A percentile compares a stretch with the other conserved stretches of the same genome.
These are phyloP conservation scores for Phytomonas sp. DNA, from an alignment of 208 protist species.

Conservation along the genomic window DNA sequence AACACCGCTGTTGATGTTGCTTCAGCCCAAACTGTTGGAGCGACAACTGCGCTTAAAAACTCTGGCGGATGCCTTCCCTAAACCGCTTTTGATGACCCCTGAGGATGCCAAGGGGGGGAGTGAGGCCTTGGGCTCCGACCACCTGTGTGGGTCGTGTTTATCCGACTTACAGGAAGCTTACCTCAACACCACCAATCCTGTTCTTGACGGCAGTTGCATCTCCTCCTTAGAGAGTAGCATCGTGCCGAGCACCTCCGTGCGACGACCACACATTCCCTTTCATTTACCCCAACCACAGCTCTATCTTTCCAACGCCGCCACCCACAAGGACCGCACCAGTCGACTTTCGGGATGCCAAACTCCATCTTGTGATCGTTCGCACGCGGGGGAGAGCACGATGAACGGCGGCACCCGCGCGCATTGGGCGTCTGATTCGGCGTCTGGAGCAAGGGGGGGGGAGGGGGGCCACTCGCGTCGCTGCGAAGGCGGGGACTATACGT, in stretches of 20 bases:
- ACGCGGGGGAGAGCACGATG: background rate
- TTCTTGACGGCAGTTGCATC: background rate
- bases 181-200: background rate
- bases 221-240: background rate
- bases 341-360: background rate
- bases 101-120: background rate
- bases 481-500: background rate
- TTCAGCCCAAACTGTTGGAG: conserved; percentile 16
- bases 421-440: background rate
- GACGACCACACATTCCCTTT: background rate
- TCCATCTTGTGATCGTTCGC: background rate
- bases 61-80: conserved; percentile 14
- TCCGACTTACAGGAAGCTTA: background rate
- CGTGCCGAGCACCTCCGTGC: background rate
- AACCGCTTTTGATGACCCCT: conserved; percentile 6
- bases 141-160: background rate
- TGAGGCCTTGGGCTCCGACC: background rate
- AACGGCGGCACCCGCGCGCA: background rate
- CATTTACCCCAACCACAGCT: background rate
- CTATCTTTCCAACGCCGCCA: background rate
- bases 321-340: background rate
- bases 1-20: conserved; percentile 20
- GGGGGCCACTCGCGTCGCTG: background rate
- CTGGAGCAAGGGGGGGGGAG: background rate
- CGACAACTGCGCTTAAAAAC: conserved; percentile 18